Conservation (phyloP, 768 basidiomycete species). For the Lyophyllum shimeji region DNA sequence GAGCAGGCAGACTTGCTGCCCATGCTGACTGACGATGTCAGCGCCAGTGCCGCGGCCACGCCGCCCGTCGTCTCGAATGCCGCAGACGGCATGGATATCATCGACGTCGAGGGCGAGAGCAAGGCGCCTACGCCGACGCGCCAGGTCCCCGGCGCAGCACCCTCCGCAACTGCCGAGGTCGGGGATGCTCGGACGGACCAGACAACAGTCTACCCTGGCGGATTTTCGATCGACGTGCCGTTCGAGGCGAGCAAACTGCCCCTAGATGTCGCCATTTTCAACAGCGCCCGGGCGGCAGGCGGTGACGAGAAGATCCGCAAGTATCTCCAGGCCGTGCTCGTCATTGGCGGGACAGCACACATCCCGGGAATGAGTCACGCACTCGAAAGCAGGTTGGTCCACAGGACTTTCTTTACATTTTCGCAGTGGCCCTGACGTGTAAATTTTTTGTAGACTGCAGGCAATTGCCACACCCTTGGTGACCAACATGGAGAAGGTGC, state of each 20-base stretch:
- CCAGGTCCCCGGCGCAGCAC: constrained; percentile 7
- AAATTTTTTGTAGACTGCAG: constrained; percentile 51
- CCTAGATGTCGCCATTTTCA: constrained; percentile 90
- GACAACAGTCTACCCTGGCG: constrained; percentile 34
- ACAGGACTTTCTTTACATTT: neutral
- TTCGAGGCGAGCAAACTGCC: constrained; percentile 90
- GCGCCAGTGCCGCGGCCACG: constrained; percentile 23
- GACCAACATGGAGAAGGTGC: constrained; percentile 82
- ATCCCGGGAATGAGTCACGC: constrained; percentile 85
- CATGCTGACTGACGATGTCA: constrained; percentile 30
- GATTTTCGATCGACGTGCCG: constrained; percentile 70
- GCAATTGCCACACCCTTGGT: constrained; percentile 84
- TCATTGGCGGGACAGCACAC: constrained; percentile 82
- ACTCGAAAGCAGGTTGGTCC: constrained; percentile 78
- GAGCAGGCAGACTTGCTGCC: constrained; percentile 33
- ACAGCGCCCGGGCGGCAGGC: constrained; percentile 84
- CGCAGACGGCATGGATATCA: constrained; percentile 37
- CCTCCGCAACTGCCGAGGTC: constrained; percentile 8
- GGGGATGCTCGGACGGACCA: constrained; percentile 13
- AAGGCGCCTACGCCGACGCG: constrained; percentile 31
- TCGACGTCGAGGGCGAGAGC: constrained; percentile 49
- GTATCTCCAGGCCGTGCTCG: constrained; percentile 82
- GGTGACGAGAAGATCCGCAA: constrained; percentile 89
- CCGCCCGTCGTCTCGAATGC: constrained; percentile 23
- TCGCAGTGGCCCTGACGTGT: neutral